Conservation (phyloP, 1,284 basidiomycete species). For the Porogramme epimiltina region DNA sequence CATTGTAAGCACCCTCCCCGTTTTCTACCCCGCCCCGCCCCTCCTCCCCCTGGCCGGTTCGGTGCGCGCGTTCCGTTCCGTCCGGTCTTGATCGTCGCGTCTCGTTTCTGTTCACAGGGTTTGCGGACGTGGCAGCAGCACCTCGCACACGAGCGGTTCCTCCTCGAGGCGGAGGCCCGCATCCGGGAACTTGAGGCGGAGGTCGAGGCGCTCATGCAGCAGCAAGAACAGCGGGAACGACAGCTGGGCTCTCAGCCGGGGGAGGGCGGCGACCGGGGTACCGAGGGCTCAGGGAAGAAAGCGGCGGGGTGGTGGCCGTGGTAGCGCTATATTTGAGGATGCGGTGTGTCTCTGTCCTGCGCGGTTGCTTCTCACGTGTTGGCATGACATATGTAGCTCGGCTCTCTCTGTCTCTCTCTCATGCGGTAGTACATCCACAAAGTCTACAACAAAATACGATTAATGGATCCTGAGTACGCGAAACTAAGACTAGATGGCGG, state of each 20-base stretch:
- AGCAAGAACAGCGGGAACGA: slow-evolving; percentile 12
- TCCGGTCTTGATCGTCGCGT: no score
- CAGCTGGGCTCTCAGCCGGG: neutral
- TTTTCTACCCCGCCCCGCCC: neutral
- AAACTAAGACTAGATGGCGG: slow-evolving; percentile 11
- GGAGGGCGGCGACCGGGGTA: neutral
- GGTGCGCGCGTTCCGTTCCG: no score
- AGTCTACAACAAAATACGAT: slow-evolving; percentile 3
- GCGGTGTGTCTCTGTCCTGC: neutral
- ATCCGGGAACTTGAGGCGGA: slow-evolving; percentile 61
- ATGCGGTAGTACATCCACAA: slow-evolving; percentile 2
- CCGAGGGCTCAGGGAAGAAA: slow-evolving; percentile 6
- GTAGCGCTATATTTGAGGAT: slow-evolving; percentile 7
- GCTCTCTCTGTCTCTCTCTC: no score
- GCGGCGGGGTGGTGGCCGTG: slow-evolving; percentile 15
- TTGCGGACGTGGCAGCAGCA: slow-evolving; percentile 62
- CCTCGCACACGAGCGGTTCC: slow-evolving; percentile 69
- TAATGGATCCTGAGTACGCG: slow-evolving; percentile 4
- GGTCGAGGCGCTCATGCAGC: slow-evolving; percentile 43
- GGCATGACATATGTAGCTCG: no score
- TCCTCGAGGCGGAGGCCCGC: slow-evolving; percentile 56
- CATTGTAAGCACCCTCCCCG: slow-evolving; percentile 48
- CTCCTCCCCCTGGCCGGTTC: no score
- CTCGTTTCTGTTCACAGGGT: slow-evolving; percentile 41
- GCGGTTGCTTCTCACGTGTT: no score